Percentiles rank a stretch among this genome's conserved stretches.
Evolutionary conservation across 331 rosid genomes (phyloP).

Genomic region (Phaseolus coccineus): DNA sequence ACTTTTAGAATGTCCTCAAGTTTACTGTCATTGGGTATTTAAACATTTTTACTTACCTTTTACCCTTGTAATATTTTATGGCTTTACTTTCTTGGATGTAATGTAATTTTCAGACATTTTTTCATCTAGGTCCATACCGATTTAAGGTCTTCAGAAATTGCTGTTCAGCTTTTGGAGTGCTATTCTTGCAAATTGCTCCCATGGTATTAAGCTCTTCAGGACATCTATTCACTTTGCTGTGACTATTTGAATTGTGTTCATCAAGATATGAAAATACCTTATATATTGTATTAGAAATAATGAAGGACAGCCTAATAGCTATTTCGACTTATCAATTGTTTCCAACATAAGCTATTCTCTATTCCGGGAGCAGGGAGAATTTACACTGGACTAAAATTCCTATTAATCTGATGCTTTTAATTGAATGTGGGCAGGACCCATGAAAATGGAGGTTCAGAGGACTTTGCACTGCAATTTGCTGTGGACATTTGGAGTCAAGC

Average conservation of each 20-base stretch:
- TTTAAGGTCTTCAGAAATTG: slow-evolving; percentile 55
- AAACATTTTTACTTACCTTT: slow-evolving; percentile 21
- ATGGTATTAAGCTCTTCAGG: slow-evolving; percentile 60
- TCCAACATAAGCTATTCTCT: slow-evolving; percentile 20
- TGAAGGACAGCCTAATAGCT: not conserved
- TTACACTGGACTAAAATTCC: slow-evolving; percentile 23
- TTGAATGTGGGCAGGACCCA: slow-evolving; percentile 65
- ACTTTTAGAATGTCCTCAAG: slow-evolving; percentile 21
- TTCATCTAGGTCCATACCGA: slow-evolving; percentile 64
- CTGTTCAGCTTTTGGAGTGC: slow-evolving; percentile 79
- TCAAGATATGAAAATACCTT: slow-evolving; percentile 34
- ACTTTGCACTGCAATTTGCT: slow-evolving; percentile 65
- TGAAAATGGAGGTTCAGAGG: slow-evolving; percentile 71
- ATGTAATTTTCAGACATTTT: slow-evolving; percentile 39
- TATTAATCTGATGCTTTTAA: slow-evolving; percentile 45
- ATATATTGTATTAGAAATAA: slow-evolving; percentile 32
- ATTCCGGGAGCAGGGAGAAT: slow-evolving; percentile 33
- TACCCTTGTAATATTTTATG: not conserved
- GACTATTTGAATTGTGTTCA: slow-evolving; percentile 31
- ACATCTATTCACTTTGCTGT: slow-evolving; percentile 38
- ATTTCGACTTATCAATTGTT: slow-evolving; percentile 35
- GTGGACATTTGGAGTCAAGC: slow-evolving; percentile 68
- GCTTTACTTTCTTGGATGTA: slow-evolving; percentile 24
- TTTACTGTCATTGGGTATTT: slow-evolving; percentile 25
- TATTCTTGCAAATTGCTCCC: slow-evolving; percentile 79